Conservation (phyloP, 106 monocot genomes). For the Triglochin maritima region DNA sequence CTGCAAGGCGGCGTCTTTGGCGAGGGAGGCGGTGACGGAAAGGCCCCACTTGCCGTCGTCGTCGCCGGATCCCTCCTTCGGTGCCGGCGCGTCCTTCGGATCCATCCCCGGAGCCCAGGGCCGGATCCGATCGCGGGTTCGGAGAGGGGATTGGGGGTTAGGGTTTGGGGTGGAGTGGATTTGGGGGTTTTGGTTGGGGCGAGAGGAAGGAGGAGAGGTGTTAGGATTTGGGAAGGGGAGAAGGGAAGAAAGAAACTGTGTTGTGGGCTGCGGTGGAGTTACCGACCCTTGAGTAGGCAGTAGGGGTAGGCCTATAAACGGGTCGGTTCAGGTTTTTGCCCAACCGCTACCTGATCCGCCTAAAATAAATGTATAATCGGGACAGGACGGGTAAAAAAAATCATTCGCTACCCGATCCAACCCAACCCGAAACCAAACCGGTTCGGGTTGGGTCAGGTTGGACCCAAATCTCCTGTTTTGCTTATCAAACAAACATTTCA, state of each 20-base stretch:
- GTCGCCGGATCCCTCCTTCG: conserved; percentile 13
- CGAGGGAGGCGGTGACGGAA: conserved; percentile 30
- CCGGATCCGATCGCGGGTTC: not conserved
- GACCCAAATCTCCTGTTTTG: too few species aligned
- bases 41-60: conserved; percentile 31
- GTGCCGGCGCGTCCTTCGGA: conserved; percentile 22
- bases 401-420: too few species aligned
- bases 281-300: not conserved
- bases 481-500: too few species aligned
- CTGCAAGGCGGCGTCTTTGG: conserved; percentile 28
- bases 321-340: too few species aligned
- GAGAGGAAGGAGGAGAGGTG: not conserved
- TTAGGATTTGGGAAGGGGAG: not conserved
- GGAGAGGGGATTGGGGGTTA: not conserved
- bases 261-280: not conserved
- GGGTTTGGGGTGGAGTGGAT: not conserved
- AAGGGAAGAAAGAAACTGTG: not conserved
- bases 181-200: not conserved
- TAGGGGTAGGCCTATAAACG: too few species aligned
- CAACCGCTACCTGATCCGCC: too few species aligned
- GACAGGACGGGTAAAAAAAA: too few species aligned
- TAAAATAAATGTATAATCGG: too few species aligned
- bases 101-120: conserved; percentile 28
- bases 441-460: too few species aligned
- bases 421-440: too few species aligned